Base-by-base conservation (phyloP, 2,329 filamentous ascomycete species). In the Paecilomyces sp. region DNA sequence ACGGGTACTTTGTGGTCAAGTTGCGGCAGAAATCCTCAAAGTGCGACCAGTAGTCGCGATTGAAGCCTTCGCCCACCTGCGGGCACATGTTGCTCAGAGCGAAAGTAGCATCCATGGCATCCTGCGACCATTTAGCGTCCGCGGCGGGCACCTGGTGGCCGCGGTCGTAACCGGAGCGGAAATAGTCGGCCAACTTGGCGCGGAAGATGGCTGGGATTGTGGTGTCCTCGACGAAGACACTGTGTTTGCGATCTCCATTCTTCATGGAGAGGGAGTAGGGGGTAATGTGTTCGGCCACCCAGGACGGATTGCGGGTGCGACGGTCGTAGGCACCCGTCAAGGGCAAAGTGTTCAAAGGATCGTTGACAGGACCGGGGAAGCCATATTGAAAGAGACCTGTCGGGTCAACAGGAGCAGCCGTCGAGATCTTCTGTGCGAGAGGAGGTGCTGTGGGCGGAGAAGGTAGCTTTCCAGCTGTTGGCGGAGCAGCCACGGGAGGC, bases 11-110 rank as follows among this genome's bases (percentile, higher is more conserved):
- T 54, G 81, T 78, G 0, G 92, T 93, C 65, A 99, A 81, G 18
- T 91, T 82, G 9, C 94, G 85, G 78, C 93, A 97, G 71, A 97
- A 99, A 71, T 97, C 93, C 79, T 99, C 94, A 66, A 99, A 92
- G 75, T 99, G 94, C 41, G 94, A 90, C 94, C 94, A 99, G 84
- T 99, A 99, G 79, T 99, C 94, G 57, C 94, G 85, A 79, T 99
- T 99, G 83, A 99, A 99, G 61, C 94, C 94, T 72, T 97, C 91
- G 66, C 94, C 94, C 31, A 99, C 94, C 79, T 99, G 94, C 33
- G 94, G 94, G 72, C 92, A 96, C 92, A 99, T 99, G 79, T 99
- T 99, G 72, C 84, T 88, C 59, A 99, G 83, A 70, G 86, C 88
- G 72, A 99, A 99, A 2, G 94, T 99, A 60, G 90, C 91, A 77